phyloP scores from a whole-genome alignment of 2,329 filamentous ascomycete species.

The Epichloe gansuensis region DNA sequence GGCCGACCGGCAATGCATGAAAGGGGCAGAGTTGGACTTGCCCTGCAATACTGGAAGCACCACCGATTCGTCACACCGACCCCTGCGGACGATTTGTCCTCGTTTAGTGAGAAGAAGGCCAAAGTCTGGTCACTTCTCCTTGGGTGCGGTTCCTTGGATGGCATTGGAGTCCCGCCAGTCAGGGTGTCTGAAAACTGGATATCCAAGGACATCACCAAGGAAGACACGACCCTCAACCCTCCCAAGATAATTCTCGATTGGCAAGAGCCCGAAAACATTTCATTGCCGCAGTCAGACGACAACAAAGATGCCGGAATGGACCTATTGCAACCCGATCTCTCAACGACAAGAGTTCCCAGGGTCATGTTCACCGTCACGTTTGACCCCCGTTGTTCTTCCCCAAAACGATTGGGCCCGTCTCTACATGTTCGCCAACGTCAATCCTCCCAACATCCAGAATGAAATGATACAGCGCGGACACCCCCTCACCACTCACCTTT shows the following conservation, averaged over 20 bases:
- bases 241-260: constrained; percentile 48
- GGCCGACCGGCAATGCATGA: constrained; percentile 62
- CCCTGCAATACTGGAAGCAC: constrained; percentile 68
- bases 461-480: constrained; percentile 18
- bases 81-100: constrained; percentile 23
- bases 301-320: constrained; percentile 40
- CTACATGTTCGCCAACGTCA: constrained; percentile 41
- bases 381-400: constrained; percentile 57
- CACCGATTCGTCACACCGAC: constrained; percentile 33
- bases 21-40: constrained; percentile 53
- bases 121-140: constrained; percentile 57
- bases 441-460: constrained; percentile 25
- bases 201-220: constrained; percentile 51
- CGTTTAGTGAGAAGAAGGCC: constrained; percentile 27
- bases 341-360: constrained; percentile 48
- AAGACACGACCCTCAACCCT: constrained; percentile 29
- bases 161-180: constrained; percentile 43
- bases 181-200: constrained; percentile 67
- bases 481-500: constrained; percentile 32
- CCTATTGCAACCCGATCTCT: constrained; percentile 33
- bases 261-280: constrained; percentile 57
- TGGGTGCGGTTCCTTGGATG: constrained; percentile 43
- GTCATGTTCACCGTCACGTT: constrained; percentile 65
- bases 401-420: constrained; percentile 51
- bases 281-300: constrained; percentile 36